Evolutionary conservation across 805 yeast species (phyloP), one percentile per base, ranked within the genome.

Genomic region (Lipomyces starkeyi): DNA sequence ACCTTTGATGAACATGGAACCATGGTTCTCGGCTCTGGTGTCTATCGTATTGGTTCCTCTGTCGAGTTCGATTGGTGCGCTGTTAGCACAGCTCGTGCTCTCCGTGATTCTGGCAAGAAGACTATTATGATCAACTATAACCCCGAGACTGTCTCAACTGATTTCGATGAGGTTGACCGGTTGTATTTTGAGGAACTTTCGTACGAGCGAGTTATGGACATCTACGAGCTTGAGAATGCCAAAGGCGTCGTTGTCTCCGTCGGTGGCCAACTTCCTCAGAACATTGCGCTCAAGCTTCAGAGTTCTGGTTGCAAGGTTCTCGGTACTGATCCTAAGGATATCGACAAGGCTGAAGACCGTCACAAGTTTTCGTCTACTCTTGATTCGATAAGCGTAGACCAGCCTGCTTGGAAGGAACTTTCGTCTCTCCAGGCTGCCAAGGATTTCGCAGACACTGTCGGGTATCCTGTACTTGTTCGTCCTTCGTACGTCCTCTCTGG

Each of bases 11-110:
- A 94, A 68, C 85, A 91, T 73, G 98, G 98, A 77, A 90, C 95
- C 69, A 83, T 95, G 87, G 98, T 94, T 54, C 85, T 94, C 75
- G 99, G 98, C 64, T 93, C 98, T n/a, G 98, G 99, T 83, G 99
- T 95, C 62, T 94, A 94, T 86, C 88, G 99, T 81, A 94, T 94
- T 79, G 99, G 99, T 68, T 93, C 98, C 1, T 93, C 98, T 40
- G 99, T 94, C 64, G 99, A 95, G 83, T 94, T 94, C 76, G 99
- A 94, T 81, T 94, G 99, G 99, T 94, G 99, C 85, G 99, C 98
- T 65, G 99, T 94, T 71, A 87, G 95, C 72, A 91, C 99, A 67
- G 97, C 97, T 65, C 88, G 98, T 79, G 93, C 98, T 57, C 87
- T 94, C 75, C 88, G 99, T 80, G 90, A 87, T 63, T 84, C 87